Evolutionary conservation across 768 basidiomycete species (phyloP), one percentile per base, ranked within the genome.

Genomic region (Boletus patriciae): DNA sequence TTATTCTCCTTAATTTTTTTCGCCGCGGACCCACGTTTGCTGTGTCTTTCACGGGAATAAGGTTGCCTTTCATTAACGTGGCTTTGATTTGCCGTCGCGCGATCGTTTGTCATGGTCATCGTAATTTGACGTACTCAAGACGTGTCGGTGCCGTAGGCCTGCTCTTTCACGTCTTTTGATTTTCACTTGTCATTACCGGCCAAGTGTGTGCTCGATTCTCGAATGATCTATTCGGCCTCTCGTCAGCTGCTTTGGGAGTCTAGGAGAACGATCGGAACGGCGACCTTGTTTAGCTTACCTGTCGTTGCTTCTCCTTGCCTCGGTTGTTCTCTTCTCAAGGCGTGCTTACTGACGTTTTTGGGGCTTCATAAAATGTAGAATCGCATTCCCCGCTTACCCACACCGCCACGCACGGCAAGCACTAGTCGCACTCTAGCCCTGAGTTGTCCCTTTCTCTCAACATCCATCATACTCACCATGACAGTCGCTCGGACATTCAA

Each of bases 91-190:
- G 57, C 63, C 60, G 60, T 51, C 21, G 41, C 56, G 25, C 46
- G 52, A 64, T 57, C 52, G 19, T 54, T 53, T 27, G 49, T 52
- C 19, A n/a, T 38, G 18, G 8, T n/a, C 58, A 50, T 57, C 45
- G 47, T 55, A 52, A 66, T 60, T 60, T 67, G 61, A 67, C 65
- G 64, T 67, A 67, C 64, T 61, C 55, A 6, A 67, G 55, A 64
- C 65, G 56, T 61, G 54, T 65, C 65, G 65, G 65, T 56, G 62
- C 65, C 65, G 65, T 67, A 19, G 54, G 19, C 25, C 40, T 42
- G 1, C 13, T 61, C 53, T 46, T 45, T 65, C 63, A 43, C 59
- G 10, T 29, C 57, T 42, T 63, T 63, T 64, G 61, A 60, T 65
- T 36, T 67, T 61, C 65, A 57, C 62, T 10, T 27, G 38, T 65